A percentile compares a stretch with the other conserved stretches of the same genome.
phyloP scores from a whole-genome alignment of 176 grass and related monocot genomes.

The Poa annua region DNA sequence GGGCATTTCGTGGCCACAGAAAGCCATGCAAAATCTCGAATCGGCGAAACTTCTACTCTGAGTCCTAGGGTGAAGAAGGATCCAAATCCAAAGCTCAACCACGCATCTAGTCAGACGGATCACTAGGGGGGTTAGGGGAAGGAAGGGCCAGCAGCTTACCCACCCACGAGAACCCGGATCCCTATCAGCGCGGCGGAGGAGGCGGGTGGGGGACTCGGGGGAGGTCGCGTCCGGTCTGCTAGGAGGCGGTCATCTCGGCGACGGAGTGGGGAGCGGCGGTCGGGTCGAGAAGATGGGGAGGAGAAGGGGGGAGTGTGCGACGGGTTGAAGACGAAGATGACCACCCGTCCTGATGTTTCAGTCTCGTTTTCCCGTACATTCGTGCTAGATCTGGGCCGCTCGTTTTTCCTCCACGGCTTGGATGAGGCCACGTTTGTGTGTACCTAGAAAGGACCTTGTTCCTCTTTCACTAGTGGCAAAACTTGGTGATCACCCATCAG shows the following conservation, averaged over 20 bases:
- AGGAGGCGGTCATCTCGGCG: constrained; percentile 8
- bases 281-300: constrained; percentile 2
- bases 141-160: constrained; percentile 8
- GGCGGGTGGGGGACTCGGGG: not conserved
- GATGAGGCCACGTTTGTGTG: constrained; percentile 20
- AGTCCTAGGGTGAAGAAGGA: not conserved
- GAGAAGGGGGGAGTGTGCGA: not conserved
- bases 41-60: not conserved
- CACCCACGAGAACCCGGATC: constrained; percentile 25
- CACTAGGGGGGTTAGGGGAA: not conserved
- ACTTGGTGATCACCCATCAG: no score
- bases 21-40: constrained; percentile 9
- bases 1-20: not conserved
- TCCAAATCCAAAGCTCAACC: not conserved
- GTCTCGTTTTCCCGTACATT: not conserved
- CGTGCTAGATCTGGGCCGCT: constrained; percentile 27
- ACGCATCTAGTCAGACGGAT: not conserved
- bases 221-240: not conserved
- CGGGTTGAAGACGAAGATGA: not conserved
- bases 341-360: not conserved
- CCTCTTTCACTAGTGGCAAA: no score
- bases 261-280: not conserved
- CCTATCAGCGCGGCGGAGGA: not conserved
- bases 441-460: not conserved
- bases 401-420: not conserved